Evolutionary conservation across 2,329 filamentous ascomycete genomes (phyloP).

Genomic region (Thelonectria olida): DNA sequence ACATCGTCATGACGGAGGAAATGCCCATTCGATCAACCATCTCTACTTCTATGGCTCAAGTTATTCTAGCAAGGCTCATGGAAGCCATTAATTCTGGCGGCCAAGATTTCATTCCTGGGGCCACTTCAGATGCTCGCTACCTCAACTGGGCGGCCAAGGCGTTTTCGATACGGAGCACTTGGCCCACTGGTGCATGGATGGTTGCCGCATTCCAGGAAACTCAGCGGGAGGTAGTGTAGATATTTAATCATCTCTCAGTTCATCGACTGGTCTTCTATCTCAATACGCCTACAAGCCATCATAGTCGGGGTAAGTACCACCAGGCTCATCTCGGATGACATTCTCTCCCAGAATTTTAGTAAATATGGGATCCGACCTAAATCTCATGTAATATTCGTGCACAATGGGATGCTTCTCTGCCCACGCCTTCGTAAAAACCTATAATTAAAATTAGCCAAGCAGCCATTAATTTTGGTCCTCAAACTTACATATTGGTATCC

Average conservation of each 20-base stretch:
- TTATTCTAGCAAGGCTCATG: conserved; percentile 14
- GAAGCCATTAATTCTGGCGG: conserved; percentile 10
- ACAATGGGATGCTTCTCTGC: conserved; percentile 16
- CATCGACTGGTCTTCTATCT: too few relatives aligned
- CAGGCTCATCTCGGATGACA: conserved; percentile 19
- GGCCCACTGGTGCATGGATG: conserved; percentile 23
- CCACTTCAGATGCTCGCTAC: conserved; percentile 9
- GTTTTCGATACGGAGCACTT: conserved; percentile 14
- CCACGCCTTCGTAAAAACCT: conserved; percentile 24
- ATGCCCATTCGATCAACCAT: conserved; percentile 6
- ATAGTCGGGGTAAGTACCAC: conserved; percentile 22
- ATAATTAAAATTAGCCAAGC: neutral
- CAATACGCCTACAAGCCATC: neutral
- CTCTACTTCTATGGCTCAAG: conserved; percentile 4
- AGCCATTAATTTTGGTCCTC: accelerated
- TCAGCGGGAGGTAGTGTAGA: conserved; percentile 14
- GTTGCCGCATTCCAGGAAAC: conserved; percentile 21
- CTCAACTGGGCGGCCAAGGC: conserved; percentile 15
- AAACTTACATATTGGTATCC: conserved; percentile 21
- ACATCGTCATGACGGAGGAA: neutral
- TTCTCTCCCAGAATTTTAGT: conserved; percentile 20
- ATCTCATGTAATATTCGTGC: conserved; percentile 22
- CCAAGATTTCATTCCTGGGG: conserved; percentile 7
- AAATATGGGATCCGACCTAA: conserved; percentile 17
- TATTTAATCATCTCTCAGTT: neutral